Evolutionary conservation across 2,329 filamentous ascomycete species (phyloP), one percentile per base, ranked within the genome.

Genomic region (Fusarium tanahbumbuense): DNA sequence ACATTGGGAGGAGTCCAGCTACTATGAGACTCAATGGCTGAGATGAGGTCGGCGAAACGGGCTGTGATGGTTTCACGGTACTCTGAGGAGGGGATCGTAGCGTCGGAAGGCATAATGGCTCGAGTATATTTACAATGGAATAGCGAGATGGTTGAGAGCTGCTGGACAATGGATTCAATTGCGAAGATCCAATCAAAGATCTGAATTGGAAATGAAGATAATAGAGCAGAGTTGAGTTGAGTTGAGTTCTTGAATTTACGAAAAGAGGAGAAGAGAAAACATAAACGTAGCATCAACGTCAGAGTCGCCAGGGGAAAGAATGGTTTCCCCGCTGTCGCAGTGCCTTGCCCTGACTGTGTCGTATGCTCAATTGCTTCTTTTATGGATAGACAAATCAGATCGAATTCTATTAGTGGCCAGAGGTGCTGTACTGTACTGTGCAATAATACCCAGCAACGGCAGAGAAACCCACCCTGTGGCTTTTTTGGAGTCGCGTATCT

Each of bases 11-110:
- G 71, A 15, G 64, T 73, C 76, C 77, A 79, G 22, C 67, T 49
- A 7, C 75, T 64, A 61, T 79, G 77, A 37, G 72, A 41, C 55
- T 78, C 71, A 48, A 81, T 58, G 60, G 78, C 74, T 5, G 56
- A 57, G 68, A 76, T 58, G 60, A 81, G 72, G 30, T 73, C 70
- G 20, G 57, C 59, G 54, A 81, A 70, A 22, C 64, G 69, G 30
- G 70, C 46, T 34, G 54, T 71, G 70, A 80, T 76, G 23, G 56
- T 49, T 45, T 75, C 60, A 32, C 77, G 77, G 50, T 60, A 62
- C 46, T 75, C 73, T 30, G 59, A 37, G 42, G 71, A 56, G 11
- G 79, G 78, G 40, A 34, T 34, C 12, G 23, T 28, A 22, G 65
- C 48, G 22, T 56, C 52, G 22, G 60, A 42, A 42, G 72, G 34